Evolutionary conservation across 2,329 filamentous ascomycete genomes (phyloP), one percentile per base, ranked within the genome.

Genomic region (Microsporum audouinii): DNA sequence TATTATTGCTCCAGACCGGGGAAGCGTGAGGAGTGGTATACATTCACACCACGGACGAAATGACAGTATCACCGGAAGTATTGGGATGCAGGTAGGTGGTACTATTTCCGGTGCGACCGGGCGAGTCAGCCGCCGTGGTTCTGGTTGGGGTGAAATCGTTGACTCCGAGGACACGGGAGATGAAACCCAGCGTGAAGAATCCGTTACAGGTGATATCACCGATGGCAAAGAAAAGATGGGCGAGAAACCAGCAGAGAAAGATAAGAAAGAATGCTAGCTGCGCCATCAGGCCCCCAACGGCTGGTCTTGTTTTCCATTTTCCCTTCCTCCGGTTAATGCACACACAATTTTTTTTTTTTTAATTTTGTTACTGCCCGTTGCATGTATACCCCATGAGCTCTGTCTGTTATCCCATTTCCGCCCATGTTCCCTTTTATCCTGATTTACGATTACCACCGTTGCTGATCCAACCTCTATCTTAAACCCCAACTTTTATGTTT

Each of bases 41-140:
- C 61, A 63, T 10, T 65, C 64, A 10, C 63, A 89, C 0, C 91
- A 96, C 71, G 84, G 83, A 1, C 82, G 89, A 64, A 87, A 89
- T 57, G 90, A 95, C 71, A 95, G 91, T 73, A 84, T 92, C 60
- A 87, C 80, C 63, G 88, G 88, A 31, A 92, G 88, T 72, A 86
- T 91, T 65, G 83, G 80, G 5, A 82, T 81, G 6, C 69, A 81
- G n/a, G 71, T 91, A 41, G 81, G 82, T 1, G 87, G 83, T 63
- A 75, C 76, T 0, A 71, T 76, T 47, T 65, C 72, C 5, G 67
- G 72, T 33, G 67, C 67, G 7, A 60, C 62, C 53, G 73, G 73
- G 27, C 69, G 74, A 14, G 67, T 77, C 57, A 77, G 75, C 60
- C 73, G 76, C 43, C 68, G 75, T 55, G 75, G 75, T 62, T 78